Conservation (phyloP, 2,329 filamentous ascomycete genomes). For the Aspergillus ochraceoroseus region DNA sequence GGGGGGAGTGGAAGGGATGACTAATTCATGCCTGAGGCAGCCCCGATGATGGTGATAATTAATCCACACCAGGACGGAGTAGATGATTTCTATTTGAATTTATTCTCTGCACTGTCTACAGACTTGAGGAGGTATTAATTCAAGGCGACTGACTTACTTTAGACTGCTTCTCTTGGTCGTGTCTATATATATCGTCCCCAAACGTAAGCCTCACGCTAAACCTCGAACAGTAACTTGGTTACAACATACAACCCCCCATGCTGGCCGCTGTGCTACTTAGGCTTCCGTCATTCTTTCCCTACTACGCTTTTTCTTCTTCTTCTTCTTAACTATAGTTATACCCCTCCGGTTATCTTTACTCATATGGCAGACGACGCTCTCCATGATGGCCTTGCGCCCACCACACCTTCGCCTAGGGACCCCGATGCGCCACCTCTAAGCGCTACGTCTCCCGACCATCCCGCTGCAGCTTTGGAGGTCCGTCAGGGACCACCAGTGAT, state of each 20-base stretch:
- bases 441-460: constrained; percentile 28
- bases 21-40: not conserved
- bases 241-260: too few species aligned
- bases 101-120: too few species aligned
- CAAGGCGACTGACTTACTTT: too few species aligned
- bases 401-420: constrained; percentile 19
- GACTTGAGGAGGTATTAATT: too few species aligned
- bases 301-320: constrained; percentile 1
- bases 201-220: constrained; percentile 1
- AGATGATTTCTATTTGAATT: too few species aligned
- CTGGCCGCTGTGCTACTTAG: too few species aligned
- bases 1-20: too few species aligned
- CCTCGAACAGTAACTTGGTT: constrained; percentile 8
- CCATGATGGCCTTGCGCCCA: constrained; percentile 24
- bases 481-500: constrained; percentile 24
- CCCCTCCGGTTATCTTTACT: not conserved
- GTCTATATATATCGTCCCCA: too few species aligned
- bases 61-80: not conserved
- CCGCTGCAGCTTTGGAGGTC: constrained; percentile 20
- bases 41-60: too few species aligned
- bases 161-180: too few species aligned
- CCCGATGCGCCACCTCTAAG: constrained; percentile 32
- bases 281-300: constrained; percentile 14
- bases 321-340: not conserved
- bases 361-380: constrained; percentile 31